Conservation (phyloP, 768 basidiomycete genomes). For the Dendrothele bispora region DNA sequence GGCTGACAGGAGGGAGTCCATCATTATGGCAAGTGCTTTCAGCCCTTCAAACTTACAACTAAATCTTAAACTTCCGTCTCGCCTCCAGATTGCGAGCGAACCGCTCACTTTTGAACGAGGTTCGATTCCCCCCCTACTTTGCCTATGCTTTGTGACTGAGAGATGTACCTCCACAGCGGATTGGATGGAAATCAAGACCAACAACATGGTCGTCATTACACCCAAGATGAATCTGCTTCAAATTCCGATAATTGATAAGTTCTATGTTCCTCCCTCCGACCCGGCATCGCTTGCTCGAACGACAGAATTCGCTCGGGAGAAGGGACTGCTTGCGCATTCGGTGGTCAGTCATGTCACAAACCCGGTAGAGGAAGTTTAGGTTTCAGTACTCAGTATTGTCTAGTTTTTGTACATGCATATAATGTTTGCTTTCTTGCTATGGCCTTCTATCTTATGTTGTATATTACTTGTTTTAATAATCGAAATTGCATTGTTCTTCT, state of each 20-base stretch:
- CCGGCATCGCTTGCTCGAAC: conserved; percentile 67
- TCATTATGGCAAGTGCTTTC: conserved; percentile 70
- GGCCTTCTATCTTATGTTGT: too few species aligned
- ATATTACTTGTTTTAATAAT: too few species aligned
- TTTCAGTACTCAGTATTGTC: too few species aligned
- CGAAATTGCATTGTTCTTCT: too few species aligned
- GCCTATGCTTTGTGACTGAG: conserved; percentile 3
- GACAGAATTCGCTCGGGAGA: conserved; percentile 83
- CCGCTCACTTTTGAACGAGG: conserved; percentile 97
- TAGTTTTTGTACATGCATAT: too few species aligned
- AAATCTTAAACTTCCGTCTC: conserved; percentile 11
- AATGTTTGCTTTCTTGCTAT: too few species aligned
- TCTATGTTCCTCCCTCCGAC: conserved; percentile 85
- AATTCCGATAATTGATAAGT: conserved; percentile 93
- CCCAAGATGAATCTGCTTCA: conserved; percentile 94
- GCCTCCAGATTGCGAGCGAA: conserved; percentile 75
- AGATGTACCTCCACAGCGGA: conserved; percentile 54
- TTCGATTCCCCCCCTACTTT: conserved; percentile 24
- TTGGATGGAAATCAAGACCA: conserved; percentile 99
- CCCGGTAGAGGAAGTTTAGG: too few species aligned
- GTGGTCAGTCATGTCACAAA: too few species aligned
- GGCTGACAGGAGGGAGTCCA: conserved; percentile 94
- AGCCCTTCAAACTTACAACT: not conserved
- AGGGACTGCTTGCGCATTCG: too few species aligned
- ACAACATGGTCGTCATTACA: conserved; percentile 93